Conservation (phyloP, 2,329 filamentous ascomycete species). For the Nigrograna mackinnonii region DNA sequence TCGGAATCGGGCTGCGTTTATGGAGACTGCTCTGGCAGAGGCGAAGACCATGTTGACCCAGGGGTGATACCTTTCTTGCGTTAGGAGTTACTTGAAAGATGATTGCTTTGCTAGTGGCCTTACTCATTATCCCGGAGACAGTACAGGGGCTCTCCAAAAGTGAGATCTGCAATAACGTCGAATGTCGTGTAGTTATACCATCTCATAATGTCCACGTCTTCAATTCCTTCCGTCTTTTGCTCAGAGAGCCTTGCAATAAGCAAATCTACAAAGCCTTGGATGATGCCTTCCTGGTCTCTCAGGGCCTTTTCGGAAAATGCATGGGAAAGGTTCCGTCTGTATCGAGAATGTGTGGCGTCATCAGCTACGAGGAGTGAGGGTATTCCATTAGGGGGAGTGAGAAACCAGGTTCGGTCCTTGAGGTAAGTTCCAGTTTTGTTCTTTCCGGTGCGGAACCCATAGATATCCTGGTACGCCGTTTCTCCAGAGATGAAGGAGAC, state of each 20-base stretch:
- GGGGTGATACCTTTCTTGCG: constrained; percentile 18
- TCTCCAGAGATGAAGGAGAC: constrained; percentile 49
- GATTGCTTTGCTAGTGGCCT: neutral
- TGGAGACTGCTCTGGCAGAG: constrained; percentile 10
- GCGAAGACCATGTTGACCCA: constrained; percentile 30
- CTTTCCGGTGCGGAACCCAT: constrained; percentile 43
- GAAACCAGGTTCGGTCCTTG: constrained; percentile 43
- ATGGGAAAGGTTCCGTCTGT: constrained; percentile 42
- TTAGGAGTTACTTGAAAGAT: neutral
- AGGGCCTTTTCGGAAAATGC: constrained; percentile 49
- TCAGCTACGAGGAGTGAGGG: constrained; percentile 27
- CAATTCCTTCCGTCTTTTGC: constrained; percentile 9
- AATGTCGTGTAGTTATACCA: constrained; percentile 32
- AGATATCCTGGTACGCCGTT: constrained; percentile 48
- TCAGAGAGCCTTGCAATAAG: constrained; percentile 39
- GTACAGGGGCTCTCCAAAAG: constrained; percentile 34
- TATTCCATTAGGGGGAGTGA: constrained; percentile 29
- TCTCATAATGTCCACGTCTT: constrained; percentile 24
- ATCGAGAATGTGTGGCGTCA: constrained; percentile 35
- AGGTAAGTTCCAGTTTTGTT: constrained; percentile 36
- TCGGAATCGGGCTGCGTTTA: constrained; percentile 16
- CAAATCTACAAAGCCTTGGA: constrained; percentile 45
- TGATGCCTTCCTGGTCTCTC: constrained; percentile 42
- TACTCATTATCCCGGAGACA: constrained; percentile 28
- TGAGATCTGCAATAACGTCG: constrained; percentile 34